Base-by-base conservation (phyloP, 305 asterid species). In the Fraxinus ornus region DNA sequence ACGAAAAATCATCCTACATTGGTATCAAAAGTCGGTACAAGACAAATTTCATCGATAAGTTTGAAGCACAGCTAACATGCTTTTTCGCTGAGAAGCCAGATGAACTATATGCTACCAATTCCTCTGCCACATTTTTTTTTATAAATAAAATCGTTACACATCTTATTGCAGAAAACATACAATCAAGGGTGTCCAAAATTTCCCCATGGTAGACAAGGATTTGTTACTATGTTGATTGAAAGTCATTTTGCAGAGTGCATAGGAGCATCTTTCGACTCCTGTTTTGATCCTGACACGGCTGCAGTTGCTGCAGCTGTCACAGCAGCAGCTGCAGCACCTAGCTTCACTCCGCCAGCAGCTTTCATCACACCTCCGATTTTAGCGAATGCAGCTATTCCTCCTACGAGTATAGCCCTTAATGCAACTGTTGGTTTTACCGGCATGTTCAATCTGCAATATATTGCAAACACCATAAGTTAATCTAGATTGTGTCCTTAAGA, bases 291-390 rank as follows among this genome's bases (percentile, higher is more conserved):
- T 2, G 98, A 89, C 41, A 88, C 81, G 12, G 93, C 97, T 28
- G 97, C 96, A 0, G 93, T 82, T 41, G 95, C 93, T 13, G 98
- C 98, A 49, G 97, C 97, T 30, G 93, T 91, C 92, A 92, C 79
- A 1, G 98, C 97, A 3, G 98, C 97, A 0, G 98, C 91, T 0
- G 97, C 95, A 2, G 92, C 90, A 2, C 96, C 93, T 3, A 92
- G 33, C 90, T 94, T 94, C 33, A 82, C 90, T 17, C 97, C 97
- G 26, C 98, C 92, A 3, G 93, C 97, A 71, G 95, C 98, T 89
- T 94, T 94, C 88, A 92, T 85, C 7, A 77, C 95, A n/a, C 91
- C 89, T 32, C 89, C 93, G 5, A 93, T 78, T 87, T 94, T 94
- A 30, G 95, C 92, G 78, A 92, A 93, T 64, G 90, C 94, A 52